Conservation (phyloP, 192 early-diverging fungal genomes). For the Gaertneriomyces semiglobifer region DNA sequence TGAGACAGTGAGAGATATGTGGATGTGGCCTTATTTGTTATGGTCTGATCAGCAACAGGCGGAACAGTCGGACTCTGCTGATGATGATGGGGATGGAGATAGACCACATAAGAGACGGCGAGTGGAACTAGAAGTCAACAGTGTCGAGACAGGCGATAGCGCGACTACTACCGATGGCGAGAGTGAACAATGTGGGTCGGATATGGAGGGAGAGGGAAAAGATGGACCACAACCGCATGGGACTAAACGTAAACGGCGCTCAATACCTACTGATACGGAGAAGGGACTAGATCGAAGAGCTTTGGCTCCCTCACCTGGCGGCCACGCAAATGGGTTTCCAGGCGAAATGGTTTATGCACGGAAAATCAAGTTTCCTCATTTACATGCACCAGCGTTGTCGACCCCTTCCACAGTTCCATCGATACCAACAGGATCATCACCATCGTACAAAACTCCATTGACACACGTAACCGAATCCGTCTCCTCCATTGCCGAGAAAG, state of each 20-base stretch:
- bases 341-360: neutral
- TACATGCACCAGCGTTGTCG: neutral
- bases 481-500: conserved; percentile 11
- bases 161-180: neutral
- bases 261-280: no score
- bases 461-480: conserved; percentile 17
- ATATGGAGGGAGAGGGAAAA: neutral
- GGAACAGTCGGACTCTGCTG: conserved; percentile 11
- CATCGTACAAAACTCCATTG: conserved; percentile 9
- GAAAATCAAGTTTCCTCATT: neutral
- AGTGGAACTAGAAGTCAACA: neutral
- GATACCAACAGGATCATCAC: neutral
- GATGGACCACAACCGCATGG: no score
- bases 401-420: neutral
- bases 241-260: no score
- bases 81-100: conserved; percentile 11
- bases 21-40: neutral
- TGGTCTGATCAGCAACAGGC: conserved; percentile 7
- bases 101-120: conserved; percentile 10
- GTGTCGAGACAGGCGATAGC: conserved; percentile 10
- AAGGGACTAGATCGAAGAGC: neutral
- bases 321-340: neutral
- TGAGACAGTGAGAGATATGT: neutral
- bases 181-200: neutral
- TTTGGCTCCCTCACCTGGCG: neutral